A percentile compares a stretch with the other conserved stretches of the same genome.
Evolutionary conservation across 1,284 basidiomycete genomes (phyloP).

Genomic region (Austroboletus niveus): DNA sequence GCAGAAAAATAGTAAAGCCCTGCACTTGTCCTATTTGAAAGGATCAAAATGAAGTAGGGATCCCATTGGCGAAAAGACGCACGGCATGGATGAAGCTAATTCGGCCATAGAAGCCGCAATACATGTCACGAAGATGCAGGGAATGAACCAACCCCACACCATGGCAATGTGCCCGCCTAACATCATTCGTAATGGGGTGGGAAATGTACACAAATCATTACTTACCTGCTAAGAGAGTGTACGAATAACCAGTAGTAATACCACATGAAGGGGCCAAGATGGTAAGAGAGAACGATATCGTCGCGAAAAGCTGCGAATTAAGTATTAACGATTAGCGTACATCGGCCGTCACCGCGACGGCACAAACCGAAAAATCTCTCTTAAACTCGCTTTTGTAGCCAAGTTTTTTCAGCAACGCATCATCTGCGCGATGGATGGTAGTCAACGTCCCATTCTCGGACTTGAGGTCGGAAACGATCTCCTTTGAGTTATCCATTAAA

Average conservation of each 20-base stretch:
- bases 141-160: constrained; percentile 74
- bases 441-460: constrained; percentile 6
- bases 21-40: constrained; percentile 48
- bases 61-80: constrained; percentile 27
- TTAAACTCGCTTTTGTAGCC: constrained; percentile 75
- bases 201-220: background rate
- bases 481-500: constrained; percentile 11
- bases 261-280: constrained; percentile 73
- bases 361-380: constrained; percentile 65
- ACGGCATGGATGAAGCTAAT: constrained; percentile 72
- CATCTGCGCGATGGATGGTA: constrained; percentile 36
- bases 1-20: constrained; percentile 72
- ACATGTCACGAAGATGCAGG: constrained; percentile 59
- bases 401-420: constrained; percentile 54
- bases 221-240: constrained; percentile 55
- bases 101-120: constrained; percentile 68
- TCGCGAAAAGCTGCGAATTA: constrained; percentile 49
- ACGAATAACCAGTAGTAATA: constrained; percentile 58
- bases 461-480: background rate
- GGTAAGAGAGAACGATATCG: constrained; percentile 64
- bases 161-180: constrained; percentile 68
- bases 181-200: background rate
- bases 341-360: background rate
- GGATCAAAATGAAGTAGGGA: background rate
- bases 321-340: background rate